Percentiles rank a stretch among this genome's conserved stretches.
phyloP scores from a whole-genome alignment of 192 early-diverging fungal species.

The Entomortierella beljakovae region DNA sequence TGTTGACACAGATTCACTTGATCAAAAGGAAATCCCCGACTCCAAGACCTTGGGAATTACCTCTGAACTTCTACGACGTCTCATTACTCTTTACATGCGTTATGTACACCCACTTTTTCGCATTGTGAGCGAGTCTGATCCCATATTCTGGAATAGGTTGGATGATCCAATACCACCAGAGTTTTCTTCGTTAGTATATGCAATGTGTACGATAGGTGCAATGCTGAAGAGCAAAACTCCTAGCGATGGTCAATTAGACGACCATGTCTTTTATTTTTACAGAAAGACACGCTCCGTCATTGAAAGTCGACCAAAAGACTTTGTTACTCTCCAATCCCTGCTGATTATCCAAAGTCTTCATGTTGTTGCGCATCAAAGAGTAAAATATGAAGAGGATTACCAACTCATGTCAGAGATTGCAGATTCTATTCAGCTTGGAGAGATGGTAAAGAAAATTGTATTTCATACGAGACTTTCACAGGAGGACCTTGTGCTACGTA shows the following conservation, averaged over 20 bases:
- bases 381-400: neutral
- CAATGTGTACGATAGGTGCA: constrained; percentile 44
- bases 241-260: constrained; percentile 5
- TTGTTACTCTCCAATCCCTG: constrained; percentile 28
- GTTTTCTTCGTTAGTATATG: constrained; percentile 35
- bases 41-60: neutral
- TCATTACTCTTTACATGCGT: constrained; percentile 26
- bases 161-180: constrained; percentile 21
- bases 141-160: constrained; percentile 39
- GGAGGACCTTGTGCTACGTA: constrained; percentile 25
- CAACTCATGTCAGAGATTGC: constrained; percentile 5
- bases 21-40: neutral
- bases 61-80: constrained; percentile 17
- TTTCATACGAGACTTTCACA: constrained; percentile 9
- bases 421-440: constrained; percentile 16
- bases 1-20: neutral
- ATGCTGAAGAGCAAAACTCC: constrained; percentile 9
- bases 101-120: constrained; percentile 34
- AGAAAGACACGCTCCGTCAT: neutral
- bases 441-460: constrained; percentile 10
- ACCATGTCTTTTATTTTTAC: constrained; percentile 14
- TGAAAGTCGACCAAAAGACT: constrained; percentile 16
- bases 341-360: constrained; percentile 23
- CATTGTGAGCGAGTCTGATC: constrained; percentile 19
- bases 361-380: constrained; percentile 1